Base-by-base conservation (phyloP, 805 yeast genomes). In the Komagataella ulmi region DNA sequence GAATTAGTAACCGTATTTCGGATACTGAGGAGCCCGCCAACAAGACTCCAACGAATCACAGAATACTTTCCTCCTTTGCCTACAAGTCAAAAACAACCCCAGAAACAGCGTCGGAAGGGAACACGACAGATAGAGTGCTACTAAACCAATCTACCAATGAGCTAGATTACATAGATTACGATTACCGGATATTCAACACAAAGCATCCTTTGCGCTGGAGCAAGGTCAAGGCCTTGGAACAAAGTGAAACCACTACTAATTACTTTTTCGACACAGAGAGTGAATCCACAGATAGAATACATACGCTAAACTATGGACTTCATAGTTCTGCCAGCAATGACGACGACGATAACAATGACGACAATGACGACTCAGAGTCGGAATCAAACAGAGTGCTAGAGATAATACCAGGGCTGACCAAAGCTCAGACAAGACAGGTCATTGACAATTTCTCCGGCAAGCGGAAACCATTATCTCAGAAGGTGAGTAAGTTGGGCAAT, bases 161-260 rank as follows among this genome's bases (percentile, higher is more conserved):
- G 17, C 53, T 59, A 3, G 65, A 61, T 44, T 55, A 61, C 54
- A 58, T 59, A 47, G 65, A 65, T 46, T 67, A 64, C 51, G 70
- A 67, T 46, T 68, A 67, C 50, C 61, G 63, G 52, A 64, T 66
- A 6, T 68, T 68, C 54, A 60, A 65, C 51, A 59, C 68, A 1
- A 58, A 52, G 2, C 67, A 65, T 49, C 69, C 69, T 18, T 50
- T 68, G 45, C 51, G 71, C 50, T 44, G 61, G 12, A 62, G 68
- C 18, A 68, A 67, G 54, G 57, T 68, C 3, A 58, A 62, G 47
- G 71, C 70, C 4, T 60, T 67, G 53, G 71, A 68, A 52, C 69
- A 67, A 50, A 64, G 68, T 5, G 72, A 68, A 50, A 53, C 61
- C 53, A 65, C 71, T 3, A 53, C 67, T 7, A 61, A 57, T 47